These are phyloP conservation scores for Acer saccharum DNA, from an alignment of 345 rosid species.

Conservation along the genomic window DNA sequence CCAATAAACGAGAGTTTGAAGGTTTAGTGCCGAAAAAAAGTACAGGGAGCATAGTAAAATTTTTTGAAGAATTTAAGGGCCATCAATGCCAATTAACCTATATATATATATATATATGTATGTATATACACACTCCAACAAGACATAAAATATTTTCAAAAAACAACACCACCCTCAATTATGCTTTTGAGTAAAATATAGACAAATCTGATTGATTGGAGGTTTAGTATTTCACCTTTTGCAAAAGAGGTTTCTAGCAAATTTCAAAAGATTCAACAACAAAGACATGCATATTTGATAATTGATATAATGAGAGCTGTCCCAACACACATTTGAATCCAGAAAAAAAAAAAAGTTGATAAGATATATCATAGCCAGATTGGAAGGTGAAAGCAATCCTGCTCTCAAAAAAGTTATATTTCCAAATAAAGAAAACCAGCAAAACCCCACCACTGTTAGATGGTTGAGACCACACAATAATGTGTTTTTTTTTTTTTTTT, in stretches of 20 bases:
- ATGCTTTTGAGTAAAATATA: not conserved
- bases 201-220: too few relatives aligned
- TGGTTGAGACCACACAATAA: constrained; percentile 36
- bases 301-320: not conserved
- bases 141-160: not conserved
- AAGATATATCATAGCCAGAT: constrained; percentile 6
- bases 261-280: too few relatives aligned
- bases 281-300: not conserved
- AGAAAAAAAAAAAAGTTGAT: not conserved
- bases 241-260: not conserved
- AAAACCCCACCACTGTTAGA: constrained; percentile 37
- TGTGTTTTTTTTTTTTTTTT: not conserved
- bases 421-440: constrained; percentile 24
- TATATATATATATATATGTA: too few relatives aligned
- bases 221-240: too few relatives aligned
- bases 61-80: too few relatives aligned
- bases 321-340: not conserved
- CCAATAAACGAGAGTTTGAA: too few relatives aligned
- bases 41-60: too few relatives aligned
- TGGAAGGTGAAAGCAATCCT: constrained; percentile 21
- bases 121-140: too few relatives aligned
- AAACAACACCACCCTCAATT: not conserved
- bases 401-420: constrained; percentile 19
- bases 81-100: too few relatives aligned
- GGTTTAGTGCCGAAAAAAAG: too few relatives aligned